Base-by-base conservation (phyloP, 352 stramenopile species). In the Thraustotheca clavata region DNA sequence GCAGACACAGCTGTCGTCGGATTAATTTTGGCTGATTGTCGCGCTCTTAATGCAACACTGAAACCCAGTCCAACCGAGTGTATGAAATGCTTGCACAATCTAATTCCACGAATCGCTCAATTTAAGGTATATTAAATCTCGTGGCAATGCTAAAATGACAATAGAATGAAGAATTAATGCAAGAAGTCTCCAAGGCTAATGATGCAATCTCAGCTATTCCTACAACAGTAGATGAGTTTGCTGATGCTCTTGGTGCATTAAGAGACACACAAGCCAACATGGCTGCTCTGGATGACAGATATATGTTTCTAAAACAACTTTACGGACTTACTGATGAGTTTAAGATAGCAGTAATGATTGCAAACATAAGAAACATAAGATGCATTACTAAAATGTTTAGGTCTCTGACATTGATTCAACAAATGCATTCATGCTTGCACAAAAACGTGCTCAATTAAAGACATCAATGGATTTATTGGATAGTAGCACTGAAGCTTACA, bases 401-500 rank as follows among this genome's bases (percentile, higher is more conserved):
- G 69, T 89, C 46, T 79, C 72, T 0, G 83, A 91, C 57, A 66
- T 70, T 0, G 83, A 91, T 31, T 79, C 88, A 59, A 85, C 83
- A 48, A 89, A 89, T 38, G 76, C 77, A 12, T 89, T 90, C 59
- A 49, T 90, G 38, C 63, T 90, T 1, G 84, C 83, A 0, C 83
- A 91, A 36, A 88, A 88, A 65, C 75, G 70, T n/a, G 70, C 79
- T 1, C 83, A 90, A 57, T 62, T 91, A 29, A 84, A 80, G 38
- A 82, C 79, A 2, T 90, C 83, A 1, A 89, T 88, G 69, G 80
- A 90, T 39, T 39, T 87, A 1, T 88, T 91, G 57, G 80, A 89
- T 67, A 84, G 60, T 34, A 82, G 71, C 27, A 83, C 75, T 55
- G 79, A 89, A 18, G 73, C 85, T 49, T 91, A 91, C 65, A 82